These are phyloP conservation scores for Triangularia setosa DNA, from an alignment of 2,329 filamentous ascomycete genomes.

Conservation along the genomic window DNA sequence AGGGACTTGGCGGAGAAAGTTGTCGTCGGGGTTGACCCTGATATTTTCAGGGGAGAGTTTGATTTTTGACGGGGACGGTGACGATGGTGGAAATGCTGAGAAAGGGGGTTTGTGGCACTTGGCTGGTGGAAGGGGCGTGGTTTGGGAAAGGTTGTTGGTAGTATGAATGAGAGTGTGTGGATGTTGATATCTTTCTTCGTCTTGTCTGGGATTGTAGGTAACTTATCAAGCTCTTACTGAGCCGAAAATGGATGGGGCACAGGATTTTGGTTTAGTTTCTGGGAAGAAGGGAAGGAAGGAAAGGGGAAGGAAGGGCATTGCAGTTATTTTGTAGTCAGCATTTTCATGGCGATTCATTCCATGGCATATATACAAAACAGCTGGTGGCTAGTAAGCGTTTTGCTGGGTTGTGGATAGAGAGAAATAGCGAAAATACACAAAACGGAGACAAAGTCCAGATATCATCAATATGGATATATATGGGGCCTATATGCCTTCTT, in stretches of 20 bases:
- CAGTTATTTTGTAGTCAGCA: background rate
- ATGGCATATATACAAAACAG: background rate
- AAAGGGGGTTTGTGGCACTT: slow-evolving; percentile 15
- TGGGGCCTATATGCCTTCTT: too few species aligned
- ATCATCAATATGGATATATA: too few species aligned
- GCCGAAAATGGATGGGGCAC: background rate
- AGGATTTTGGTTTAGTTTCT: background rate
- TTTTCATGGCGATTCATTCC: background rate
- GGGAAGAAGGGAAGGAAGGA: background rate
- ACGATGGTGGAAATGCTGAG: background rate
- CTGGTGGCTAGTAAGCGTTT: background rate
- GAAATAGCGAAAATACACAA: background rate
- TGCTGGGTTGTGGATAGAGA: background rate
- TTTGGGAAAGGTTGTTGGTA: slow-evolving; percentile 15
- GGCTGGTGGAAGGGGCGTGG: slow-evolving; percentile 8
- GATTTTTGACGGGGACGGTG: slow-evolving; percentile 59
- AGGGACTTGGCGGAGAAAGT: slow-evolving; percentile 85
- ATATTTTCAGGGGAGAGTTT: slow-evolving; percentile 83
- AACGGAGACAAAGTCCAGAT: too few species aligned
- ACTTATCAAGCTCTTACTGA: too few species aligned
- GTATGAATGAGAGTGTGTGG: background rate
- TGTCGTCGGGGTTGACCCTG: slow-evolving; percentile 84
- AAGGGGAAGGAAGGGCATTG: background rate
- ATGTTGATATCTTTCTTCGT: background rate
- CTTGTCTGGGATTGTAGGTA: background rate